Base-by-base conservation (phyloP, 495 filamentous ascomycete species). In the Pseudotulostoma volvatum region DNA sequence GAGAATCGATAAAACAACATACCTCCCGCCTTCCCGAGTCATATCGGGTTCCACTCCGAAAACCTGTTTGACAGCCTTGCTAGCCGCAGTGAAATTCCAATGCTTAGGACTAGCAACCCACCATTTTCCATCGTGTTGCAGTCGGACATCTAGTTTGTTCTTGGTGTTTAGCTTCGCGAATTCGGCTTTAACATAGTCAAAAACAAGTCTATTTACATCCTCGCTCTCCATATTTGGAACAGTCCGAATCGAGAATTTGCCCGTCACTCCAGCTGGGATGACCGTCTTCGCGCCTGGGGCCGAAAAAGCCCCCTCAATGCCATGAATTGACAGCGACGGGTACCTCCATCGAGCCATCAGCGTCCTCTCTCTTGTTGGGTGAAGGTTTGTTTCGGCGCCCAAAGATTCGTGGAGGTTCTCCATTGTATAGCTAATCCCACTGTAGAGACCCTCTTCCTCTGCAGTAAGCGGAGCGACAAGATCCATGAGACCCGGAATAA, bases 171-270 rank as follows among this genome's bases (percentile, higher is more conserved):
- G 70, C 58, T 81, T 84, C 43, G 79, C 73, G 53, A 92, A 95
- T 36, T 75, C 74, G 17, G 76, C 66, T 47, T 84, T 67, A 44
- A 96, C 67, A 55, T 90, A 70, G 52, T 80, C 73, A 59, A 76
- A 78, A 21, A 96, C 88, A 28, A 78, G 68, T 46, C 76, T 66
- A 62, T 92, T 84, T 48, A 94, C 87, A 54, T 81, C 72, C 18
- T 82, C 73, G 48, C 80, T 84, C 45, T 95, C 79, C 92, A 99
- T 99, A 63, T 99, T 75, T 18, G 90, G 90, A 18, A 99, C 90
- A 32, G 87, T 95, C 36, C 90, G 75, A 57, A 99, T 93, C 17
- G 83, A 92, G 66, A 99, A 99, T 61, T 99, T 99, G 52, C 92
- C 90, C 43, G 78, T 78, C 30, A 96, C 92, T 64, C 93, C 95